Evolutionary conservation across 306 rosid genomes (phyloP).

Genomic region (Acacia confusa): DNA sequence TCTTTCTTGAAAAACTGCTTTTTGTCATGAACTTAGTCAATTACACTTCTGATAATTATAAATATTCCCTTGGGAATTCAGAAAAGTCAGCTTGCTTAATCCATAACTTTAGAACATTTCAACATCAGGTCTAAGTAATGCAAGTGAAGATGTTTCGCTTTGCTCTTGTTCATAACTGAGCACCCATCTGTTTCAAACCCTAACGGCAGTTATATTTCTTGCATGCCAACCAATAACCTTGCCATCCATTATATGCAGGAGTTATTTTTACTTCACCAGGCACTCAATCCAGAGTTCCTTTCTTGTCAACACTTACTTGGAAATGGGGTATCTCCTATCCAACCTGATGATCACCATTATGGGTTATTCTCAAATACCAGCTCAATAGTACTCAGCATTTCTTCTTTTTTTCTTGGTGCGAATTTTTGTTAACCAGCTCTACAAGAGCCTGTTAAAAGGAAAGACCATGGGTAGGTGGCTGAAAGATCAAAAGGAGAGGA

Average conservation of each 20-base stretch:
- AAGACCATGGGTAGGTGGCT: conserved; percentile 77
- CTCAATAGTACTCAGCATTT: conserved; percentile 19
- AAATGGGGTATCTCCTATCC: conserved; percentile 67
- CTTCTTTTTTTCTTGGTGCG: conserved; percentile 13
- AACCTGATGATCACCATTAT: conserved; percentile 26
- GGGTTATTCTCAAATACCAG: conserved; percentile 4
- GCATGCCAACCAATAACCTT: conserved; percentile 16
- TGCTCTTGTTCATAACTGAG: not conserved
- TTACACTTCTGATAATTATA: not conserved
- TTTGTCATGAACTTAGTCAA: conserved; percentile 23
- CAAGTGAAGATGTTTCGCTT: not conserved
- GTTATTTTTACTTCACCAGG: conserved; percentile 74
- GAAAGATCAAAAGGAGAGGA: conserved; percentile 94
- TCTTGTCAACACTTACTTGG: conserved; percentile 67
- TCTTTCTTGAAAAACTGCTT: conserved; percentile 6
- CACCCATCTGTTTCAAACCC: not conserved
- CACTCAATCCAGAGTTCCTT: conserved; percentile 80
- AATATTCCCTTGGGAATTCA: not conserved
- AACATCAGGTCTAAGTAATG: not conserved
- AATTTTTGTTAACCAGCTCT: conserved; percentile 58
- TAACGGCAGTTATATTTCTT: not conserved
- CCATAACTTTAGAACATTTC: not conserved
- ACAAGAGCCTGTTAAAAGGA: conserved; percentile 74
- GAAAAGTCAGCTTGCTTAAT: not conserved
- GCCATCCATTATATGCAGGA: conserved; percentile 52